Conservation (phyloP, 306 rosid species). For the Pterocarpus macrocarpus region DNA sequence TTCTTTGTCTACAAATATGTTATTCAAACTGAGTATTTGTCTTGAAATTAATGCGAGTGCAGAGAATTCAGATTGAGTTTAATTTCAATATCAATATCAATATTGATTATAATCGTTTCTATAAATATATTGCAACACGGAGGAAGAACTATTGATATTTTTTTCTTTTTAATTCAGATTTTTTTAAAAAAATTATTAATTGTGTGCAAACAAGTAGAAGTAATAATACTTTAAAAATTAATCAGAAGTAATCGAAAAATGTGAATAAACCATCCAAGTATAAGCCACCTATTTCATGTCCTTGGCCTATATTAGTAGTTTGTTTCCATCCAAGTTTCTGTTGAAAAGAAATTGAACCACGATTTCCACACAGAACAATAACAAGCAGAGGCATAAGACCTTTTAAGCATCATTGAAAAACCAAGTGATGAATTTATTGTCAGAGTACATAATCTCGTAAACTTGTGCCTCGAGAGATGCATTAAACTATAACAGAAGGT, state of each 20-base stretch:
- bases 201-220: not conserved
- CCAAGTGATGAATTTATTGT: slow-evolving; percentile 44
- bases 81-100: too few species aligned
- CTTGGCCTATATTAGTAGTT: not conserved
- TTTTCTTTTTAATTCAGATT: too few species aligned
- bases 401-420: slow-evolving; percentile 30
- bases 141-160: not conserved
- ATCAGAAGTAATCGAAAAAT: too few species aligned
- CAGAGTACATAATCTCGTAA: slow-evolving; percentile 48
- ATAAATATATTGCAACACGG: not conserved
- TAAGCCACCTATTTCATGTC: not conserved
- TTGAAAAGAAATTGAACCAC: not conserved
- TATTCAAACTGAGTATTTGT: not conserved
- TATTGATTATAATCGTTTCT: not conserved
- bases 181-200: too few species aligned
- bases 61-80: not conserved
- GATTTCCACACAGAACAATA: slow-evolving; percentile 23
- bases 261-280: not conserved
- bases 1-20: not conserved
- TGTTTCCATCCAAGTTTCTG: too few species aligned
- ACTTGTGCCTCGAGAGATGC: slow-evolving; percentile 36
- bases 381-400: slow-evolving; percentile 19
- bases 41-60: not conserved
- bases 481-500: slow-evolving; percentile 34
- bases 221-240: too few species aligned